These are phyloP conservation scores for Ajuga chamaepitys DNA, from an alignment of 257 asterid genomes.

Conservation along the genomic window DNA sequence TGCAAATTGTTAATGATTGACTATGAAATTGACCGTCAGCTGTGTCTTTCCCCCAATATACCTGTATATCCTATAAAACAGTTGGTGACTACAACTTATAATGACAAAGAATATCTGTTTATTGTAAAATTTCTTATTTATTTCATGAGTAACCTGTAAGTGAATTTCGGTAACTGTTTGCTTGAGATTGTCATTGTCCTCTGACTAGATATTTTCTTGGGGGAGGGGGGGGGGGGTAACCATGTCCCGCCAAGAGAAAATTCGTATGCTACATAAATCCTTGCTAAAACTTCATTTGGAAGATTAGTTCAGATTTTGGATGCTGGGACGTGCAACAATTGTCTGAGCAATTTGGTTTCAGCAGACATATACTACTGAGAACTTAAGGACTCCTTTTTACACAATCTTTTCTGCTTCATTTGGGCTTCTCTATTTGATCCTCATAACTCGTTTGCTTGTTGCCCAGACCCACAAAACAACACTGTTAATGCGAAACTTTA, in stretches of 20 bases:
- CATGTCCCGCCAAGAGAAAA: conserved; percentile 5
- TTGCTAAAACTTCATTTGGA: not conserved
- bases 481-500: not conserved
- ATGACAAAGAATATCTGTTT: not conserved
- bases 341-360: not conserved
- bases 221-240: not conserved
- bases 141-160: not conserved
- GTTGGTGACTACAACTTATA: not conserved
- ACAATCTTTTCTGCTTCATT: not conserved
- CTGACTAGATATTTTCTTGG: not conserved
- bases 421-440: not conserved
- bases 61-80: not conserved
- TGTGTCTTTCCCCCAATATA: not conserved
- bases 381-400: not conserved
- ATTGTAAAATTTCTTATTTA: not conserved
- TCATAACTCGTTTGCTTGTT: not conserved
- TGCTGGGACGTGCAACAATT: not conserved
- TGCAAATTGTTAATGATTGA: not conserved
- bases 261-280: not conserved
- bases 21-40: not conserved
- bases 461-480: not conserved
- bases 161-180: not conserved
- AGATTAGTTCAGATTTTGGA: not conserved
- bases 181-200: not conserved
- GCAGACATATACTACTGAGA: no score